Percentiles rank a stretch among this genome's conserved stretches.
Conservation (phyloP, 495 filamentous ascomycete genomes). For the Oidiodendron maius region DNA sequence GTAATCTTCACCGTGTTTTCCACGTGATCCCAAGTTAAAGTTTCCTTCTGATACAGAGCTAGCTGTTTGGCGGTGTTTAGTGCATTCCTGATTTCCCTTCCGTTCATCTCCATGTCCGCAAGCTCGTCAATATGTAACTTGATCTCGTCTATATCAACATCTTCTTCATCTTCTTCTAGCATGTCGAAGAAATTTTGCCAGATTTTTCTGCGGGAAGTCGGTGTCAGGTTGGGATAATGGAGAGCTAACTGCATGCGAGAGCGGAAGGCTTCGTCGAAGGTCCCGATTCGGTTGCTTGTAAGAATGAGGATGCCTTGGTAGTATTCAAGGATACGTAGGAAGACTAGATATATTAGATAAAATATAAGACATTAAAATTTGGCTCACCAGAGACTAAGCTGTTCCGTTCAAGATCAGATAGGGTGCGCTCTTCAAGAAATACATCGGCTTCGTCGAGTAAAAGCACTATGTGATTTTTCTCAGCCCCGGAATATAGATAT, state of each 20-base stretch:
- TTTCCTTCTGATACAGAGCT: slow-evolving; percentile 8
- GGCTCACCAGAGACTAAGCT: slow-evolving; percentile 9
- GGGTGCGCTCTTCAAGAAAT: slow-evolving; percentile 64
- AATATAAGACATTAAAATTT: background rate
- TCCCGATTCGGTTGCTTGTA: slow-evolving; percentile 59
- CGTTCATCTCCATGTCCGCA: slow-evolving; percentile 30
- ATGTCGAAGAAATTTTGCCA: slow-evolving; percentile 70
- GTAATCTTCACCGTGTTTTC: background rate
- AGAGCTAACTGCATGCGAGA: slow-evolving; percentile 38
- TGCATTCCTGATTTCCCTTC: slow-evolving; percentile 31
- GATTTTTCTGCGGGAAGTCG: slow-evolving; percentile 66
- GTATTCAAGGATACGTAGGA: slow-evolving; percentile 31
- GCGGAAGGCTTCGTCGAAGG: slow-evolving; percentile 40
- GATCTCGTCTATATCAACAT: slow-evolving; percentile 24
- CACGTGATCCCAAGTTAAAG: slow-evolving; percentile 3
- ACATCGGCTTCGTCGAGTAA: slow-evolving; percentile 72
- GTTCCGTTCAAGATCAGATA: slow-evolving; percentile 64
- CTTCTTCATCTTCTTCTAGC: slow-evolving; percentile 17
- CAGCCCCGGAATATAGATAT: slow-evolving; percentile 7
- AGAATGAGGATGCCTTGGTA: slow-evolving; percentile 40
- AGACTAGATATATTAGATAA: slow-evolving; percentile 15
- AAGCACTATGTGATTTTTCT: slow-evolving; percentile 42
- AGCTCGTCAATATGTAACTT: slow-evolving; percentile 8
- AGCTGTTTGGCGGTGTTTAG: slow-evolving; percentile 27
- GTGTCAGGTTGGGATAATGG: slow-evolving; percentile 51